Evolutionary conservation across 495 filamentous ascomycete species (phyloP).

Genomic region (Umbilicaria muhlenbergii): DNA sequence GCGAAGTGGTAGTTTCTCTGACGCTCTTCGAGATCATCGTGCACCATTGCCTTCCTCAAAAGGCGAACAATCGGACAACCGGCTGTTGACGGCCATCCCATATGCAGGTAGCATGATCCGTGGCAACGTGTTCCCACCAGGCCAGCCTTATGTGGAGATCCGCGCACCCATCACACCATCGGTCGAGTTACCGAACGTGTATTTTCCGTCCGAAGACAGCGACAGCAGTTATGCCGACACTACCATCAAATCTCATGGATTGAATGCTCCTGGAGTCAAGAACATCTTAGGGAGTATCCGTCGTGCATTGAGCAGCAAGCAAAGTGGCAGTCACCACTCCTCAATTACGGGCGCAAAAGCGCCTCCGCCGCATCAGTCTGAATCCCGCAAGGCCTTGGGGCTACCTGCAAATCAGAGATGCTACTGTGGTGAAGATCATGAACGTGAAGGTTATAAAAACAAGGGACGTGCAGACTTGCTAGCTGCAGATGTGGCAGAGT

Average conservation of each 20-base stretch:
- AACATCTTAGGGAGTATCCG: constrained; percentile 78
- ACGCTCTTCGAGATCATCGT: constrained; percentile 68
- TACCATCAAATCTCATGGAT: constrained; percentile 19
- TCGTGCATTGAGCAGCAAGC: constrained; percentile 65
- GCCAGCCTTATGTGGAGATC: constrained; percentile 58
- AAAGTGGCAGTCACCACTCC: constrained; percentile 26
- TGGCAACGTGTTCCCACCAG: constrained; percentile 62
- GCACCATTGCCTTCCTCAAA: constrained; percentile 37
- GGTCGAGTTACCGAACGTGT: constrained; percentile 20
- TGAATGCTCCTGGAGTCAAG: constrained; percentile 45
- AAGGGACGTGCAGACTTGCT: constrained; percentile 54
- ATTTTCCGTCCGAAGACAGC: constrained; percentile 14
- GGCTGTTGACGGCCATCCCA: constrained; percentile 41
- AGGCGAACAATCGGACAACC: constrained; percentile 25
- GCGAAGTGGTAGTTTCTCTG: constrained; percentile 65
- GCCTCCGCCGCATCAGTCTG: constrained; percentile 13
- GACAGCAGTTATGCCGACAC: constrained; percentile 16
- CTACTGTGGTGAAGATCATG: constrained; percentile 26
- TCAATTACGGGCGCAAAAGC: constrained; percentile 29
- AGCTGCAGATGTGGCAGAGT: constrained; percentile 56
- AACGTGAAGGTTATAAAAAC: constrained; percentile 20
- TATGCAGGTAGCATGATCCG: constrained; percentile 75
- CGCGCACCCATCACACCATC: constrained; percentile 45
- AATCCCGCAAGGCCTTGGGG: constrained; percentile 5
- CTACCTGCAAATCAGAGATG: not conserved